phyloP scores from a whole-genome alignment of 257 asterid species.

The Eucommia ulmoides region DNA sequence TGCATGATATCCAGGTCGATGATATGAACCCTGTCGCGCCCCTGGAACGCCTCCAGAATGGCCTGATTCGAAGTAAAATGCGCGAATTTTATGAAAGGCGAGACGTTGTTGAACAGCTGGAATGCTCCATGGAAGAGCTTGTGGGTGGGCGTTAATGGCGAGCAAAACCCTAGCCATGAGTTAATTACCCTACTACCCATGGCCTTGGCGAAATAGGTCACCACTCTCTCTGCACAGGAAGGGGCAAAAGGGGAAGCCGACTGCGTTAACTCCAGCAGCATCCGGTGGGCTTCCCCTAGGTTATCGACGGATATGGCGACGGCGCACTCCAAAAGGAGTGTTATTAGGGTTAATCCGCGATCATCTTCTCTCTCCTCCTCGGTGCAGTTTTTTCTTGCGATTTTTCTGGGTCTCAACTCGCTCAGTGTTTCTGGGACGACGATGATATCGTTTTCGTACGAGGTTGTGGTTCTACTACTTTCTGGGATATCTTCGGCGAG shows the following conservation, averaged over 20 bases:
- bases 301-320: conserved; percentile 69
- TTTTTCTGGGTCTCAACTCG: conserved; percentile 28
- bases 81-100: conserved; percentile 64
- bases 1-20: conserved; percentile 73
- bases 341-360: conserved; percentile 30
- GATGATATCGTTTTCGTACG: conserved; percentile 1
- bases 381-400: conserved; percentile 13
- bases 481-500: conserved; percentile 40
- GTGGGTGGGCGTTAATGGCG: conserved; percentile 38
- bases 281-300: conserved; percentile 55
- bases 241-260: conserved; percentile 44
- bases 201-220: conserved; percentile 61
- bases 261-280: conserved; percentile 60
- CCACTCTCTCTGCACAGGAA: conserved; percentile 58
- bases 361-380: conserved; percentile 20
- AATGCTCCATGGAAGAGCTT: conserved; percentile 32
- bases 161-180: conserved; percentile 56
- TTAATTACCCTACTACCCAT: conserved; percentile 65
- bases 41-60: conserved; percentile 51
- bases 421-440: conserved; percentile 17
- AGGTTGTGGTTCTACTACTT: conserved; percentile 5
- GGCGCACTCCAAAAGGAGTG: conserved; percentile 54
- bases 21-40: conserved; percentile 41
- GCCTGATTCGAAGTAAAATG: conserved; percentile 80
- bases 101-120: conserved; percentile 48